Conservation (phyloP, 2,329 filamentous ascomycete species). For the Phialophora macrospora region DNA sequence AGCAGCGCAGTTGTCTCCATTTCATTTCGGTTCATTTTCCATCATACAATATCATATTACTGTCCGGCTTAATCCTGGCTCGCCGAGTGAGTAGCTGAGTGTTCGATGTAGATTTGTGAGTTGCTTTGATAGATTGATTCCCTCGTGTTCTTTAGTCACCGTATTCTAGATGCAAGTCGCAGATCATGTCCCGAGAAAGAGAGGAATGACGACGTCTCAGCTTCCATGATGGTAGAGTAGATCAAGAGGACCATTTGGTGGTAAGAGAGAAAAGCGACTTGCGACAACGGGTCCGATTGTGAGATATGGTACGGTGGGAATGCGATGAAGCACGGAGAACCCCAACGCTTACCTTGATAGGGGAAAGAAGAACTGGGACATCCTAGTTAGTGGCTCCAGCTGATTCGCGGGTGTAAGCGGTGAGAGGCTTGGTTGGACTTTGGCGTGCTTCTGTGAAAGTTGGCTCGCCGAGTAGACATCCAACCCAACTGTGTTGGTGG, state of each 20-base stretch:
- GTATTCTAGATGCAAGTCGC: neutral
- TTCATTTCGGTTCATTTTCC: neutral
- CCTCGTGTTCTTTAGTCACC: neutral
- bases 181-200: neutral
- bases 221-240: too few relatives aligned
- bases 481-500: neutral
- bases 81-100: neutral
- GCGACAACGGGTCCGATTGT: neutral
- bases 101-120: neutral
- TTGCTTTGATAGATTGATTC: neutral
- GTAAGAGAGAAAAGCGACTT: neutral
- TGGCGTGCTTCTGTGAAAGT: neutral
- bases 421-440: neutral
- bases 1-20: constrained; percentile 17
- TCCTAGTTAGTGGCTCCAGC: neutral
- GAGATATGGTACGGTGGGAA: neutral
- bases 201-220: too few relatives aligned
- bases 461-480: neutral
- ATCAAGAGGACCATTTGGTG: neutral
- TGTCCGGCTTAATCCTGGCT: neutral
- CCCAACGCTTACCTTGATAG: neutral
- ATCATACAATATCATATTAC: neutral
- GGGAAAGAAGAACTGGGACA: neutral
- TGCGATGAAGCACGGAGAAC: neutral
- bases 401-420: neutral